These are phyloP conservation scores for Domatiomyces globalis DNA, from an alignment of 2,329 filamentous ascomycete genomes.

Conservation along the genomic window DNA sequence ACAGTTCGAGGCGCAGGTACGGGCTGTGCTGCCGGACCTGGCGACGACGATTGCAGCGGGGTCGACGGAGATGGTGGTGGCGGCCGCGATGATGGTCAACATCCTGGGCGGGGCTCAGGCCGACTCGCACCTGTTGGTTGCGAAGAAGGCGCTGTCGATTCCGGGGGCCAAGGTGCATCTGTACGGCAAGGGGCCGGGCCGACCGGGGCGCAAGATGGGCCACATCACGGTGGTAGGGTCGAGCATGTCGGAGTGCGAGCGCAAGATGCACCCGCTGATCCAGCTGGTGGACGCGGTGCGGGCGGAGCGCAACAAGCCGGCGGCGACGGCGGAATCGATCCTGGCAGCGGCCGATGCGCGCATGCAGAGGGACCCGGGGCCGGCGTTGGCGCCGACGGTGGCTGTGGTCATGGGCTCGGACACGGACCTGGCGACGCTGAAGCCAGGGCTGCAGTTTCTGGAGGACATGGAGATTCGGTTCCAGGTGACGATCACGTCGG, in stretches of 20 bases:
- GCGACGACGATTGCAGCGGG: slow-evolving; percentile 47
- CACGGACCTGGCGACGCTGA: slow-evolving; percentile 21
- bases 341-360: slow-evolving; percentile 8
- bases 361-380: slow-evolving; percentile 9
- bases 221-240: slow-evolving; percentile 72
- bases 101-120: slow-evolving; percentile 45
- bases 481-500: slow-evolving; percentile 24
- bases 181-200: slow-evolving; percentile 76
- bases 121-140: slow-evolving; percentile 46
- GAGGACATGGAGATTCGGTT: slow-evolving; percentile 21
- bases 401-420: slow-evolving; percentile 38
- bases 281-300: slow-evolving; percentile 69
- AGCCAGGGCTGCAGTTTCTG: slow-evolving; percentile 21
- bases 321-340: slow-evolving; percentile 13
- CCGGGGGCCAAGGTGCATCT: slow-evolving; percentile 59
- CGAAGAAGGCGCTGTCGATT: slow-evolving; percentile 42
- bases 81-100: slow-evolving; percentile 40
- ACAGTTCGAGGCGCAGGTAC: slow-evolving; percentile 82
- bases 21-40: slow-evolving; percentile 50
- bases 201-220: slow-evolving; percentile 84
- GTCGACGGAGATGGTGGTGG: slow-evolving; percentile 32
- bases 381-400: slow-evolving; percentile 22
- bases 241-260: slow-evolving; percentile 53
- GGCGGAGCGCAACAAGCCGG: slow-evolving; percentile 40
- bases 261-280: slow-evolving; percentile 56